These are phyloP conservation scores for Naganishia vishniacii DNA, from an alignment of 768 basidiomycete species.

Conservation along the genomic window DNA sequence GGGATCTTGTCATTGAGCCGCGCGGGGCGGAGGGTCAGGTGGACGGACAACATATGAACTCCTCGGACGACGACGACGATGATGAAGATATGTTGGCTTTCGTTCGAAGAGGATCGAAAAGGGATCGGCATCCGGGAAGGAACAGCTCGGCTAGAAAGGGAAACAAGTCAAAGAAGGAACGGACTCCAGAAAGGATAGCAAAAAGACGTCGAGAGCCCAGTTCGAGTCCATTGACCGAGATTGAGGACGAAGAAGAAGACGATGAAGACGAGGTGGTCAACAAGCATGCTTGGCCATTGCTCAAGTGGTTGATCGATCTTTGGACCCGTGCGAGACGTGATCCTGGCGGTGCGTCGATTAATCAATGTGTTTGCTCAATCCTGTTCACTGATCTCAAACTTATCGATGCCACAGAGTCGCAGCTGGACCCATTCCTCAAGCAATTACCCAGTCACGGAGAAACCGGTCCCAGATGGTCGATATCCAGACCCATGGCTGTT, in stretches of 20 bases:
- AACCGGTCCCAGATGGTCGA: constrained; percentile 11
- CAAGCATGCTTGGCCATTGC: constrained; percentile 10
- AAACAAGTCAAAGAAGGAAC: not conserved
- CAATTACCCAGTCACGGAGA: constrained; percentile 9
- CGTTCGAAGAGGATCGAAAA: not conserved
- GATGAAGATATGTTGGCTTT: not conserved
- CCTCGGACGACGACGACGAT: not conserved
- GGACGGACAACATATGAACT: not conserved
- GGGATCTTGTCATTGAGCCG: constrained; percentile 20
- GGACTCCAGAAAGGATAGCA: not conserved
- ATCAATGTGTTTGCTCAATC: too few species aligned
- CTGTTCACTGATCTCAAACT: not conserved
- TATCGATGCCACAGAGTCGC: not conserved
- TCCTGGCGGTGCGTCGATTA: not conserved
- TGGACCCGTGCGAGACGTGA: not conserved
- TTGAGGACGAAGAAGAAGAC: constrained; percentile 4
- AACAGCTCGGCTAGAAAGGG: not conserved
- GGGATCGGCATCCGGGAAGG: not conserved
- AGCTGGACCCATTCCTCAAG: not conserved
- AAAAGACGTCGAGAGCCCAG: not conserved
- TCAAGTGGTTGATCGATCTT: constrained; percentile 12
- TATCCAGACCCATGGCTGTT: not conserved
- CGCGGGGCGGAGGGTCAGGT: not conserved
- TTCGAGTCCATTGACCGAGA: constrained; percentile 10
- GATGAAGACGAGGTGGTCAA: constrained; percentile 19